These are phyloP conservation scores for Hypoxylon sp. DNA, from an alignment of 2,329 filamentous ascomycete genomes.

Conservation along the genomic window DNA sequence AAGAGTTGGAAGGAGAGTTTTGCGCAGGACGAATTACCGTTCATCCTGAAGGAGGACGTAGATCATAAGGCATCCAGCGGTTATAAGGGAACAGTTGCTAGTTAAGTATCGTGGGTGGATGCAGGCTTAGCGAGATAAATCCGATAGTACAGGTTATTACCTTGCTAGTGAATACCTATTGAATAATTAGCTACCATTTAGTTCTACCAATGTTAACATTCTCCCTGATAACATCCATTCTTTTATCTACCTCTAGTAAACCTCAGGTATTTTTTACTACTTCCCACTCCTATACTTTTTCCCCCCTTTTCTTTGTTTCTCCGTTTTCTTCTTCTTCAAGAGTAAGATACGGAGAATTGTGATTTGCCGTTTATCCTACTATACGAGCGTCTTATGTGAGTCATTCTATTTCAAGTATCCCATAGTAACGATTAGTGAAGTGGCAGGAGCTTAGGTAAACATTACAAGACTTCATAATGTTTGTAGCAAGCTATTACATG, in stretches of 20 bases:
- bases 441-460: neutral
- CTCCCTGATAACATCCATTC: neutral
- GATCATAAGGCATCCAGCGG: conserved; percentile 42
- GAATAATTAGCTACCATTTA: neutral
- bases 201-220: neutral
- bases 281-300: too few species aligned
- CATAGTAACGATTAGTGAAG: neutral
- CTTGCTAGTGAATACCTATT: neutral
- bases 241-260: neutral
- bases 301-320: too few species aligned
- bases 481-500: neutral
- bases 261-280: too few species aligned
- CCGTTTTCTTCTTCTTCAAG: too few species aligned
- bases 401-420: neutral
- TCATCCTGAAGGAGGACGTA: conserved; percentile 53
- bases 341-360: too few species aligned
- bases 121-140: neutral
- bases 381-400: too few species aligned
- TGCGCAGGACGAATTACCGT: conserved; percentile 61
- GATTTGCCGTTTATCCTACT: too few species aligned
- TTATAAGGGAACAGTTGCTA: conserved; percentile 36
- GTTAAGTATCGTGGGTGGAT: conserved; percentile 14
- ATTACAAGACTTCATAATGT: neutral
- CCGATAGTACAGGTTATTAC: neutral
- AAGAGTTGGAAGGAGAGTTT: conserved; percentile 59